Percentiles rank a stretch among this genome's conserved stretches.
These are phyloP conservation scores for Crepidotus variabilis DNA, from an alignment of 768 basidiomycete species.

Conservation along the genomic window DNA sequence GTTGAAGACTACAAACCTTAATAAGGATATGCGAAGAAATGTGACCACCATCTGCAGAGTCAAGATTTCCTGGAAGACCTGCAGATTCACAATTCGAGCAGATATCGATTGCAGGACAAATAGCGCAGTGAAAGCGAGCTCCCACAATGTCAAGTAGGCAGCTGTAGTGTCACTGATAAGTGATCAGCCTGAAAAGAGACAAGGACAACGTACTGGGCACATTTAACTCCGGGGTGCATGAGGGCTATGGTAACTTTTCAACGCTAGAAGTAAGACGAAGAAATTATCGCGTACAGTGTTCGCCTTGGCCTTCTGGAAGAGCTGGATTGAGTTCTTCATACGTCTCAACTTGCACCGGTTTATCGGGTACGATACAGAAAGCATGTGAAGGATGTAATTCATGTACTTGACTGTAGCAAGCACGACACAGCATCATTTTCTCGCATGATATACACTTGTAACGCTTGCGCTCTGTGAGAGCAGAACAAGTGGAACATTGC, in stretches of 20 bases:
- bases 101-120: constrained; percentile 82
- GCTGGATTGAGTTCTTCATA: constrained; percentile 33
- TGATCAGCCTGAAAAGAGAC: background rate
- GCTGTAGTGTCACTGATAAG: constrained; percentile 32
- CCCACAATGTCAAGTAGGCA: constrained; percentile 90
- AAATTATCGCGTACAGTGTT: constrained; percentile 49
- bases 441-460: constrained; percentile 85
- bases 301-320: constrained; percentile 43
- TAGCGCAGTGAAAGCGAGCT: constrained; percentile 88
- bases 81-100: constrained; percentile 86
- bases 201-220: constrained; percentile 66
- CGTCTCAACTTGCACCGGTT: constrained; percentile 34
- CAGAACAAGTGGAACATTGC: constrained; percentile 80
- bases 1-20: constrained; percentile 51
- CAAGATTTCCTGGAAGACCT: constrained; percentile 79
- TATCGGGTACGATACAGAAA: constrained; percentile 79
- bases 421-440: constrained; percentile 77
- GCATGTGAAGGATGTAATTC: constrained; percentile 89
- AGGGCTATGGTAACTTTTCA: constrained; percentile 42
- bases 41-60: constrained; percentile 74
- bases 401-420: constrained; percentile 88
- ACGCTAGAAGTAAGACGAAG: background rate
- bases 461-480: constrained; percentile 53
- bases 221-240: constrained; percentile 78
- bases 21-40: constrained; percentile 89